Evolutionary conservation across 345 rosid genomes (phyloP).

Genomic region (Aquilaria sinensis): DNA sequence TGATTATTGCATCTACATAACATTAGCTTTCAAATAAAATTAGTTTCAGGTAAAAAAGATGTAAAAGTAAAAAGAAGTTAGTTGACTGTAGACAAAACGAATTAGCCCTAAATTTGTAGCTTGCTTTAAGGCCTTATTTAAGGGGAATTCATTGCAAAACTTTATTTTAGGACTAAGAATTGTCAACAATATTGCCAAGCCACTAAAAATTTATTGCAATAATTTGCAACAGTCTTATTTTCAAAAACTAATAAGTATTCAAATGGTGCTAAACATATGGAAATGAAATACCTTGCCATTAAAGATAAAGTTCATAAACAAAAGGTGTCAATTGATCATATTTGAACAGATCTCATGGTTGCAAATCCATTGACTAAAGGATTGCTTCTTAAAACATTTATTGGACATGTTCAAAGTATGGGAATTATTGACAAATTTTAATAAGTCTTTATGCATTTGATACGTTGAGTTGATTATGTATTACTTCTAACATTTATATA

Average conservation of each 20-base stretch:
- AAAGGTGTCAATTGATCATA: neutral
- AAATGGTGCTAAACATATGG: conserved; percentile 1
- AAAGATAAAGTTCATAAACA: conserved; percentile 2
- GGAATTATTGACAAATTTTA: neutral
- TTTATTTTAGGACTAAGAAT: conserved; percentile 7
- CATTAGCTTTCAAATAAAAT: no score
- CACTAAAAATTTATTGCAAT: conserved; percentile 10
- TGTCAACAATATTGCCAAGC: conserved; percentile 7
- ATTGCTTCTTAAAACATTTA: neutral
- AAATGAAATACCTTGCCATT: neutral
- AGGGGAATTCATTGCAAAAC: neutral
- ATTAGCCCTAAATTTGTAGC: conserved; percentile 2
- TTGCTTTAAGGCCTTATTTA: conserved; percentile 4
- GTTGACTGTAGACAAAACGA: no score
- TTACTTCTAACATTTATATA: no score
- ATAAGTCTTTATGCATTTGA: no score
- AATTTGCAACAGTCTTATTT: neutral
- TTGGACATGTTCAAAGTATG: neutral
- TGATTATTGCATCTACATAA: no score
- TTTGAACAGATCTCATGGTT: neutral
- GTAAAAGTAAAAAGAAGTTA: no score
- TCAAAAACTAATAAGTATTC: conserved; percentile 6
- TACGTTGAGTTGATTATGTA: no score
- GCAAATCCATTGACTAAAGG: neutral
- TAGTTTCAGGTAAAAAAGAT: no score